Base-by-base conservation (phyloP, 495 filamentous ascomycete species). In the Clavariopsis aquatica region DNA sequence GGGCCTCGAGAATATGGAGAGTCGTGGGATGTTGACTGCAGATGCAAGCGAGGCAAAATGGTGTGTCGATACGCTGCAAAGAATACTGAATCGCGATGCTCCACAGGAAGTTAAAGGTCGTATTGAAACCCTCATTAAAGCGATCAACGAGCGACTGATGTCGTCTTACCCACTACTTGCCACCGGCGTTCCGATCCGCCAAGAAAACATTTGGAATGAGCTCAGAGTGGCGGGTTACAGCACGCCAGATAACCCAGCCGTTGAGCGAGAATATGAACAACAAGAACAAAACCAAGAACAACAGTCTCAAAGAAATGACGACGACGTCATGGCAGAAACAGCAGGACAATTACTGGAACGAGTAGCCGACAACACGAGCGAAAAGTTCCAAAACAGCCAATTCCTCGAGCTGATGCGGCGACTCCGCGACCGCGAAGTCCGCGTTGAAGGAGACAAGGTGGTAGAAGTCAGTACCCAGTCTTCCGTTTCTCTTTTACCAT, bases 311-410 rank as follows among this genome's bases (percentile, higher is more conserved):
- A 61, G 49, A 64, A 58, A 66, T 22, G 85, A 89, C 62, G 79
- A 80, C 6, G 87, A 92, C 68, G 89, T 86, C 36, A 79, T 93
- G 28, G 86, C 88, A 19, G 78, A 79, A 36, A 91, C 89, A 2
- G 90, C 90, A 8, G 89, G 84, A 20, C 78, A 86, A 49, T 77
- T 94, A 4, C 78, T 94, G 3, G 82, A 90, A n/a, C 86, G 80
- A 43, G 81, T 94, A 10, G 79, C 83, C 29, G 77, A 86, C 64
- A 85, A 94, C 56, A 80, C 82, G 64, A 87, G 79, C 62, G 71
- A 83, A 53, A 93, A 94, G 68, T 93, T 93, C 71, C 83, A 87
- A 69, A 81, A 92, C 69, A 92, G 89, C 73, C 84, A 83, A 58
- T 94, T 94, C 69, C 79, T 93, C 19, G 82, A 82, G 9, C 74